A percentile compares a stretch with the other conserved stretches of the same genome.
Conservation (phyloP, 2,329 filamentous ascomycete genomes). For the Paecilomyces formosus region DNA sequence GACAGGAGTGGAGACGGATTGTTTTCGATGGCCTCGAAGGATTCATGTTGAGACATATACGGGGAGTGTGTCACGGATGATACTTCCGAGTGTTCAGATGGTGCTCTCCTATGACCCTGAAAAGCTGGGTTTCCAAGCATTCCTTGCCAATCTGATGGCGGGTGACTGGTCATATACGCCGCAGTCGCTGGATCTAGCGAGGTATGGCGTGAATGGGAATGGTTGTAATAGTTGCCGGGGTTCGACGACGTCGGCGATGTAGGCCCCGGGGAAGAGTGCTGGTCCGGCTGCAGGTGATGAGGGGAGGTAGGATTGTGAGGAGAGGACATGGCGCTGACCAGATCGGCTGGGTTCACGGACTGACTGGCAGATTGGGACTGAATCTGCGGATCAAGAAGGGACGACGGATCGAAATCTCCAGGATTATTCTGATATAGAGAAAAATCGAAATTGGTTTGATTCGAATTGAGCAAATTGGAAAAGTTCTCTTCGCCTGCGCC, state of each 20-base stretch:
- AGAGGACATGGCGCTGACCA: constrained; percentile 39
- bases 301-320: constrained; percentile 49
- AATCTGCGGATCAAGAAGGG: constrained; percentile 34
- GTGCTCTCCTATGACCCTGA: constrained; percentile 71
- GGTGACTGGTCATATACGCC: constrained; percentile 46
- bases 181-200: constrained; percentile 56
- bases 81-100: constrained; percentile 89
- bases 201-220: constrained; percentile 51
- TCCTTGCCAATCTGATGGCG: constrained; percentile 51
- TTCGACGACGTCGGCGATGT: constrained; percentile 49
- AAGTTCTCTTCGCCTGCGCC: constrained; percentile 28
- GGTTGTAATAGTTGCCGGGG: constrained; percentile 44
- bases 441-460: constrained; percentile 31
- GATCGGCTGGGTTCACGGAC: constrained; percentile 40
- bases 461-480: constrained; percentile 32
- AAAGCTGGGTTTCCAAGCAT: constrained; percentile 55
- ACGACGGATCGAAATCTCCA: constrained; percentile 30
- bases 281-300: constrained; percentile 48
- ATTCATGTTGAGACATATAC: constrained; percentile 68
- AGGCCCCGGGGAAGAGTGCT: constrained; percentile 46
- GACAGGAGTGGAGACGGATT: constrained; percentile 73
- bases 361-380: constrained; percentile 30
- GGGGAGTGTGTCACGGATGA: constrained; percentile 80
- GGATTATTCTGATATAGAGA: constrained; percentile 22
- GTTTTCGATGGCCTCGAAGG: constrained; percentile 65